Evolutionary conservation across 352 stramenopile species (phyloP), one percentile per base, ranked within the genome.

Genomic region (Phytopythium aichiense): DNA sequence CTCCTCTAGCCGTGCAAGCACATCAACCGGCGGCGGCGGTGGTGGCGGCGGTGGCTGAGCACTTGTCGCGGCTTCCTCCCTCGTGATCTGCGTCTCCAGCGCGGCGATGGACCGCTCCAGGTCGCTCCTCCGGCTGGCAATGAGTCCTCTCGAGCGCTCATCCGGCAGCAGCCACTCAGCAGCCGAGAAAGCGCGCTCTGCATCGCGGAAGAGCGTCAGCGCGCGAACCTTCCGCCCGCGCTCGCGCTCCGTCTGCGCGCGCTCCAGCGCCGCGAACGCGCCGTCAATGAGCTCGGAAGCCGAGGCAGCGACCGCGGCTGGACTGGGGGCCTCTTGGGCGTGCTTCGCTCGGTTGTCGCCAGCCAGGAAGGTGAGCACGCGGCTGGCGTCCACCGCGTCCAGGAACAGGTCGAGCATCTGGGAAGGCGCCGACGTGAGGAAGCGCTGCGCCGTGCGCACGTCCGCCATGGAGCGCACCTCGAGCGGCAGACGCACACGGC

Each of bases 391-490:
- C 0, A 65, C 67, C 23, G 63, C 64, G 35, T 77, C 76, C 46
- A 81, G 60, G 48, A 74, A 86, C n/a, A 86, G 20, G 55, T 79
- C 70, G 12, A 86, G 54, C 0, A 58, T 45, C 54, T 69, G 63
- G 4, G 72, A 69, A 11, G 68, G 71, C 2, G 64, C 73, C 20
- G 76, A 71, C 15, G 74, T 86, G 40, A 84, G 74, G 60, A 82
- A 86, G 43, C 66, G 52, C 56, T 74, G 74, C 12, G 72, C 62
- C 6, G 59, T 62, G 15, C 57, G 70, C 28, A 83, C 66, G 54
- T 84, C 76, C 33, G 65, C 70, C 56, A 86, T 71, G n/a, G 67
- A 31, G 16, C 76, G 64, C 40, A 81, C 72, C 12, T 74, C 76
- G 42, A 85, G 18, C 46, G 71, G 46, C 38, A 85, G 51, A 35